A percentile compares a stretch with the other conserved stretches of the same genome.
These are phyloP conservation scores for Podospora pseudoanserina DNA, from an alignment of 495 filamentous ascomycete genomes.

Conservation along the genomic window DNA sequence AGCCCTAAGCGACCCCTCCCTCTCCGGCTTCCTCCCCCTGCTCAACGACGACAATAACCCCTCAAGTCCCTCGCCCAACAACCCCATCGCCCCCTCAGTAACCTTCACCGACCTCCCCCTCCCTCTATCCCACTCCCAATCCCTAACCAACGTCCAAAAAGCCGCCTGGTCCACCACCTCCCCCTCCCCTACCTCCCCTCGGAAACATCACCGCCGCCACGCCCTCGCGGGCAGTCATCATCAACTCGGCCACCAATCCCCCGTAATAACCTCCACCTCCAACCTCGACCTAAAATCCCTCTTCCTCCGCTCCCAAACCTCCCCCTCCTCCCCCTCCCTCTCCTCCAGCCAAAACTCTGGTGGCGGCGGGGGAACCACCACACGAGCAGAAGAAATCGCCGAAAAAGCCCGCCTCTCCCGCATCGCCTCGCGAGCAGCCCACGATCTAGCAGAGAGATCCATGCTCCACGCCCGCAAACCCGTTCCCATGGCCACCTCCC, in stretches of 20 bases:
- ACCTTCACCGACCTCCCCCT: slow-evolving; percentile 14
- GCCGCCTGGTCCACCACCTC: slow-evolving; percentile 9
- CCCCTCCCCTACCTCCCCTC: slow-evolving; percentile 18
- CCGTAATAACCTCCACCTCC: slow-evolving; percentile 6
- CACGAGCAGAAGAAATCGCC: slow-evolving; percentile 41
- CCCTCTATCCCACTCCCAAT: slow-evolving; percentile 24
- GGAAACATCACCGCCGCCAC: slow-evolving; percentile 3
- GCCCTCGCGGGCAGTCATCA: slow-evolving; percentile 9
- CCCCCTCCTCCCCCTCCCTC: slow-evolving; percentile 9
- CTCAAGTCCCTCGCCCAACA: slow-evolving; percentile 15
- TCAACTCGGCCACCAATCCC: slow-evolving; percentile 12
- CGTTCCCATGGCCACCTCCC: slow-evolving; percentile 38
- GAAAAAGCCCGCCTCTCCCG: slow-evolving; percentile 53
- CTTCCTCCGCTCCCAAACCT: slow-evolving; percentile 10
- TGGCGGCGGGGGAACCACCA: slow-evolving; percentile 13
- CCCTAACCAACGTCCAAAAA: slow-evolving; percentile 15
- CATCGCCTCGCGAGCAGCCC: slow-evolving; percentile 44
- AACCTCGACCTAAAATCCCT: slow-evolving; percentile 8
- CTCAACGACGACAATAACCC: slow-evolving; percentile 16
- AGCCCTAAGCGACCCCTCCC: slow-evolving; percentile 21
- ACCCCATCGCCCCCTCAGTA: slow-evolving; percentile 25
- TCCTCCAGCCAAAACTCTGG: background rate
- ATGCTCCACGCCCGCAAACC: slow-evolving; percentile 46
- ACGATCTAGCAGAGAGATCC: slow-evolving; percentile 44
- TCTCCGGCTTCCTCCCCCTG: slow-evolving; percentile 26